Evolutionary conservation across 2,329 filamentous ascomycete genomes (phyloP).

Genomic region (Elsinoe australis): DNA sequence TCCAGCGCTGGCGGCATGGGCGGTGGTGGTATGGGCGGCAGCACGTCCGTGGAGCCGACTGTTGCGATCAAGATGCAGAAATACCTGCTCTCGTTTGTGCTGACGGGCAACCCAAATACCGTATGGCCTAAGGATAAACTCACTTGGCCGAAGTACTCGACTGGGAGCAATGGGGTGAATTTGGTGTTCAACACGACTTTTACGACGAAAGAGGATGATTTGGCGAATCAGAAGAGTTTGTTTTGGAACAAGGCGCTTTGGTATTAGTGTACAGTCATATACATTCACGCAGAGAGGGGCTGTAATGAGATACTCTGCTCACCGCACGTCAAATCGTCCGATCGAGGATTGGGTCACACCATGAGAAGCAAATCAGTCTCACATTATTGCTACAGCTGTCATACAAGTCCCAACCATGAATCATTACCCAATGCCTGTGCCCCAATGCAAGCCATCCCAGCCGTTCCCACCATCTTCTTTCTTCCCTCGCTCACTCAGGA

Average conservation of each 20-base stretch:
- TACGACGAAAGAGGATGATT: constrained; percentile 27
- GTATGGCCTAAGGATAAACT: constrained; percentile 31
- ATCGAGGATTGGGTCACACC: too few relatives aligned
- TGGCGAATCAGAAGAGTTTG: constrained; percentile 28
- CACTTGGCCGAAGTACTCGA: constrained; percentile 30
- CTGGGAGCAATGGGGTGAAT: constrained; percentile 22
- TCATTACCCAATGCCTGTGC: too few relatives aligned
- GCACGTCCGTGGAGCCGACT: constrained; percentile 19
- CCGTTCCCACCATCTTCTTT: background rate
- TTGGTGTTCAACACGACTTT: constrained; percentile 32
- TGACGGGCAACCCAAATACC: constrained; percentile 28
- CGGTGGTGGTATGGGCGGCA: too few relatives aligned
- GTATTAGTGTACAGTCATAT: too few relatives aligned
- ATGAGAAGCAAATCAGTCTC: too few relatives aligned
- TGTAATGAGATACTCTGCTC: too few relatives aligned
- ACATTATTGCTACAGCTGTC: too few relatives aligned
- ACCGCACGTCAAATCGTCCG: too few relatives aligned
- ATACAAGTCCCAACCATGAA: too few relatives aligned
- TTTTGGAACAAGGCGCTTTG: constrained; percentile 33
- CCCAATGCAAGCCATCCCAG: too few relatives aligned
- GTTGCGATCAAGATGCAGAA: constrained; percentile 28
- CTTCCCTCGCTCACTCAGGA: background rate
- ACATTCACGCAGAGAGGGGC: too few relatives aligned
- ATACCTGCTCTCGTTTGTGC: constrained; percentile 28
- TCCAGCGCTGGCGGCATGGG: too few relatives aligned